Percentiles rank a stretch among this genome's conserved stretches.
phyloP scores from a whole-genome alignment of 129 eudicot genomes.

The Scalesia atractyloides region DNA sequence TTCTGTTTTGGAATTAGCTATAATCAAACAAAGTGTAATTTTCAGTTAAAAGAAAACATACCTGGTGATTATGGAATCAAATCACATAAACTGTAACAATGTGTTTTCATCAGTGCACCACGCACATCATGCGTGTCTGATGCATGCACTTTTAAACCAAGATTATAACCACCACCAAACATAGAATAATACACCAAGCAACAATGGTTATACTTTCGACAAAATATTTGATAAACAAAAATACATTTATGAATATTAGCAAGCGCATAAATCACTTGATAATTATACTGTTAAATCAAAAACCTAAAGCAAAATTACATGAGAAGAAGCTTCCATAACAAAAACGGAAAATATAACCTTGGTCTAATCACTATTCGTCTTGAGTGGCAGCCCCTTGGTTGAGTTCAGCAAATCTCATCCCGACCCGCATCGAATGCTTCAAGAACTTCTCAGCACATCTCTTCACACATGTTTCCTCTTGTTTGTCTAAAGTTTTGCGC shows the following conservation, averaged over 20 bases:
- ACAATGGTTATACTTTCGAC: too few relatives aligned
- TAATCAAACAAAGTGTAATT: too few relatives aligned
- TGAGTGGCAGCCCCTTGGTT: conserved; percentile 71
- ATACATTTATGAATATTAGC: not conserved
- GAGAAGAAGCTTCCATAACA: not conserved
- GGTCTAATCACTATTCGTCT: conserved; percentile 26
- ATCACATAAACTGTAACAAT: too few relatives aligned
- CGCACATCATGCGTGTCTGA: too few relatives aligned
- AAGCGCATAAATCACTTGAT: not conserved
- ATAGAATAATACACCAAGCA: too few relatives aligned
- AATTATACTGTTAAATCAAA: not conserved
- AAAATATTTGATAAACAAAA: too few relatives aligned
- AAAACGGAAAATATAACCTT: not conserved
- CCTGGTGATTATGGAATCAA: too few relatives aligned
- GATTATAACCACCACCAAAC: too few relatives aligned
- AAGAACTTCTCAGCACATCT: conserved; percentile 86
- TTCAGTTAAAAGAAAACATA: too few relatives aligned
- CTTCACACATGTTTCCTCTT: conserved; percentile 77
- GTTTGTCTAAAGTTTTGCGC: conserved; percentile 68
- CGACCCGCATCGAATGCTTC: conserved; percentile 83
- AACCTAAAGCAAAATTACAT: conserved; percentile 1
- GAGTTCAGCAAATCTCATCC: conserved; percentile 81
- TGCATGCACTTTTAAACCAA: too few relatives aligned
- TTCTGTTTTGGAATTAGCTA: too few relatives aligned
- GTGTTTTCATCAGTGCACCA: too few relatives aligned